Evolutionary conservation across 2,329 filamentous ascomycete species (phyloP).

Genomic region (Colletotrichum endophyticum): DNA sequence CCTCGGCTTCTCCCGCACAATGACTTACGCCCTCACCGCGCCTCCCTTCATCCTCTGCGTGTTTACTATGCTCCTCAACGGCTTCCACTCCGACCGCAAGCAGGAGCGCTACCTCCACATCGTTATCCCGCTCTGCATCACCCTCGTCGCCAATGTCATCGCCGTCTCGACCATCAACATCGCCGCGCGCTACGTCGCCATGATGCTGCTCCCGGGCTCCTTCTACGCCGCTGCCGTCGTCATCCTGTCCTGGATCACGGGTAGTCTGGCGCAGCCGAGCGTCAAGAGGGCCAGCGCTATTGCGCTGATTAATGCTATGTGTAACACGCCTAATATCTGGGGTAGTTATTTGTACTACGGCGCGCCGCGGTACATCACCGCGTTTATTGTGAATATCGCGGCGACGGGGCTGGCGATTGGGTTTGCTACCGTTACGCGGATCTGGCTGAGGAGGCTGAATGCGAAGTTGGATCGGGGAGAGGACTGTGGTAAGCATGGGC

Average conservation of each 20-base stretch:
- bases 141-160: conserved; percentile 70
- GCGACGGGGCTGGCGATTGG: conserved; percentile 29
- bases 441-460: conserved; percentile 30
- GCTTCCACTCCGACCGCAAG: conserved; percentile 72
- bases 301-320: conserved; percentile 31
- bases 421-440: conserved; percentile 27
- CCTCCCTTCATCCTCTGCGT: conserved; percentile 56
- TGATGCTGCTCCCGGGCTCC: conserved; percentile 42
- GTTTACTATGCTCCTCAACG: conserved; percentile 33
- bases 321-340: conserved; percentile 34
- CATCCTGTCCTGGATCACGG: conserved; percentile 32
- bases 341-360: conserved; percentile 30
- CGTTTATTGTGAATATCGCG: conserved; percentile 31
- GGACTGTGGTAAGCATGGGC: conserved; percentile 29
- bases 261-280: conserved; percentile 26
- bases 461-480: conserved; percentile 30
- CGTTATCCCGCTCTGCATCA: conserved; percentile 63
- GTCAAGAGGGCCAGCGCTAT: conserved; percentile 30
- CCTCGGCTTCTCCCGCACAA: conserved; percentile 24
- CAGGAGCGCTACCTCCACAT: conserved; percentile 76
- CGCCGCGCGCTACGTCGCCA: conserved; percentile 65
- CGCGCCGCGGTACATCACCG: conserved; percentile 27
- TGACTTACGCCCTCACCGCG: conserved; percentile 25
- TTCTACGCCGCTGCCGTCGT: conserved; percentile 30
- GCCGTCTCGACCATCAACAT: conserved; percentile 65